phyloP scores from a whole-genome alignment of 306 rosid species.

The Arachis hypogaea region DNA sequence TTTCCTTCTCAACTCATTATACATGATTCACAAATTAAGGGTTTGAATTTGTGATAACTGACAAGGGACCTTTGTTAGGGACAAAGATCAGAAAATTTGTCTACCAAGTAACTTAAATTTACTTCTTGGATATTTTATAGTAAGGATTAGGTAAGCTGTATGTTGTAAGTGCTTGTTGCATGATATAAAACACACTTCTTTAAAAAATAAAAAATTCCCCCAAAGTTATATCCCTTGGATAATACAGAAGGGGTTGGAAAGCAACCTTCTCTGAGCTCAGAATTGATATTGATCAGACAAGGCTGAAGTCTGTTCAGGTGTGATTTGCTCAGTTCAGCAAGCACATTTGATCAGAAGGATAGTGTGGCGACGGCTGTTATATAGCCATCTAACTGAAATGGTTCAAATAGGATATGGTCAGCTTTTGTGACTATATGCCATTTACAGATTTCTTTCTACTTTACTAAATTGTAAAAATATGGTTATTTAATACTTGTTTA shows the following conservation, averaged over 20 bases:
- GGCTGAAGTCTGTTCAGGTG: no score
- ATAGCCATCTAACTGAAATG: not conserved
- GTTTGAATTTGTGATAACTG: slow-evolving; percentile 28
- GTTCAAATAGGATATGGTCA: not conserved
- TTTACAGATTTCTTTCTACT: not conserved
- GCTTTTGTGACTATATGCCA: not conserved
- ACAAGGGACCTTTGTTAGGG: not conserved
- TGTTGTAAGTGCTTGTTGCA: no score
- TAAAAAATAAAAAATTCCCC: no score
- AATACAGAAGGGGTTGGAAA: no score
- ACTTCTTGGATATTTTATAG: slow-evolving; percentile 25
- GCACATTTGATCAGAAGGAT: no score
- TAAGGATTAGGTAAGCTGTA: not conserved
- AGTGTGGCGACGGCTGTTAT: no score
- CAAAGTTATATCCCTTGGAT: no score
- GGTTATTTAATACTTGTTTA: no score
- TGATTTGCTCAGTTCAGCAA: no score
- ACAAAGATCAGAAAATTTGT: slow-evolving; percentile 19
- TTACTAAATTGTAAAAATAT: not conserved
- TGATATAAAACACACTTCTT: no score
- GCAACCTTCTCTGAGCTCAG: no score
- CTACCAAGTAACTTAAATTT: slow-evolving; percentile 9
- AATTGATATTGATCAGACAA: no score
- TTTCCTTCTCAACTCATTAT: slow-evolving; percentile 29
- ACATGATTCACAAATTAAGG: slow-evolving; percentile 16